Conservation (phyloP, 192 early-diverging fungal species). For the Podila minutissima region DNA sequence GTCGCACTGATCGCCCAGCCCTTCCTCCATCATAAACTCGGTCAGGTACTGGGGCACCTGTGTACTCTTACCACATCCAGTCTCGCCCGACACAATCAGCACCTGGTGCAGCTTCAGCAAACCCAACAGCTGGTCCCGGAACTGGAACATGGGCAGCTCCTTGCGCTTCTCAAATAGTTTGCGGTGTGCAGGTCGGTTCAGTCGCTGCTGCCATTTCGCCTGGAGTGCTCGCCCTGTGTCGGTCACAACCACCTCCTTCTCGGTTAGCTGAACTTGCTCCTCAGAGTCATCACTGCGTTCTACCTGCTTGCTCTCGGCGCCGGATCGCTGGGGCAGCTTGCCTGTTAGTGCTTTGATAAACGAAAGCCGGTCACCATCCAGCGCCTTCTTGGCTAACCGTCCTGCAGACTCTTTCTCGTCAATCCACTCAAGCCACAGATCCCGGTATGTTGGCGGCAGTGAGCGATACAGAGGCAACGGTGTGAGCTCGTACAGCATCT, state of each 20-base stretch:
- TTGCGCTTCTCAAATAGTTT: slow-evolving; percentile 56
- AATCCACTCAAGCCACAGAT: slow-evolving; percentile 66
- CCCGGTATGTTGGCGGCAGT: slow-evolving; percentile 67
- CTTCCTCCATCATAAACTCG: slow-evolving; percentile 60
- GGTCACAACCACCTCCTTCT: slow-evolving; percentile 15
- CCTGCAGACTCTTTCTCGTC: slow-evolving; percentile 49
- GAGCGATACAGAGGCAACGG: slow-evolving; percentile 60
- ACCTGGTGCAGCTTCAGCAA: slow-evolving; percentile 64
- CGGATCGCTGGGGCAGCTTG: slow-evolving; percentile 18
- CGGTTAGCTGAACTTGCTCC: not conserved
- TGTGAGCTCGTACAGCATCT: slow-evolving; percentile 57
- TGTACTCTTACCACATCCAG: slow-evolving; percentile 80
- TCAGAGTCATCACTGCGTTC: slow-evolving; percentile 6
- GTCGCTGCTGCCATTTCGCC: slow-evolving; percentile 28
- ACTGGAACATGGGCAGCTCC: slow-evolving; percentile 69
- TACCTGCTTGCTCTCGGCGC: not conserved
- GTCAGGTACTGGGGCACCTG: slow-evolving; percentile 85
- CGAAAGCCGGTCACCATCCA: slow-evolving; percentile 33
- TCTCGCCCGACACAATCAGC: slow-evolving; percentile 82
- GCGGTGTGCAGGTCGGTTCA: slow-evolving; percentile 28
- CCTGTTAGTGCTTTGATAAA: slow-evolving; percentile 37
- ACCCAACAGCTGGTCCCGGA: slow-evolving; percentile 64
- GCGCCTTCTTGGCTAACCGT: slow-evolving; percentile 26
- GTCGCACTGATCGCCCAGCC: slow-evolving; percentile 53
- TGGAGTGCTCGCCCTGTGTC: slow-evolving; percentile 22